These are phyloP conservation scores for Canavalia gladiata DNA, from an alignment of 306 rosid species.

Conservation along the genomic window DNA sequence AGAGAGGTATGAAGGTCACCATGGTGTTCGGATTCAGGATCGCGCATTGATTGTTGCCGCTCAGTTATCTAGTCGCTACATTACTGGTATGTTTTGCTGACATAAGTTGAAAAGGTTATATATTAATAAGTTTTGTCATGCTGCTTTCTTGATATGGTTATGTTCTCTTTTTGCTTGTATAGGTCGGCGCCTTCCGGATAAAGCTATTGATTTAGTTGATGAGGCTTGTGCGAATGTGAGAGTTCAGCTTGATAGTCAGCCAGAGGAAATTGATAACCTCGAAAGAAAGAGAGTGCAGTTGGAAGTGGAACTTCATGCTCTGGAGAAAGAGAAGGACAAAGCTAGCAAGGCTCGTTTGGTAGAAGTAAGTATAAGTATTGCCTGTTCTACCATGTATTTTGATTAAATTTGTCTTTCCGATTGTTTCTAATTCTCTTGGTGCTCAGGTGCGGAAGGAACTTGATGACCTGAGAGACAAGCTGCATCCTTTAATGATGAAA, in stretches of 20 bases:
- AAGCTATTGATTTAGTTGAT: constrained; percentile 92
- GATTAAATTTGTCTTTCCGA: too few species aligned
- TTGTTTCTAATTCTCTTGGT: too few species aligned
- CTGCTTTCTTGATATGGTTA: neutral
- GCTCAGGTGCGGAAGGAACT: constrained; percentile 81
- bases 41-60: constrained; percentile 91
- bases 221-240: constrained; percentile 97
- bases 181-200: constrained; percentile 96
- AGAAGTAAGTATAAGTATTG: constrained; percentile 60
- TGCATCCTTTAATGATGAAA: constrained; percentile 89
- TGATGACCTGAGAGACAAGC: constrained; percentile 91
- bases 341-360: constrained; percentile 95
- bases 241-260: constrained; percentile 96
- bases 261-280: constrained; percentile 90
- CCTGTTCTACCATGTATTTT: too few species aligned
- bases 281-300: constrained; percentile 87
- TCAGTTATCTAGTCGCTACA: constrained; percentile 86
- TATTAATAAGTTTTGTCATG: too few species aligned
- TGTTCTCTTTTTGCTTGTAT: constrained; percentile 22
- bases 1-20: constrained; percentile 92
- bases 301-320: constrained; percentile 86
- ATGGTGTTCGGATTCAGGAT: constrained; percentile 87
- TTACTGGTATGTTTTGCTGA: constrained; percentile 63
- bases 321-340: constrained; percentile 91
- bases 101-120: too few species aligned